phyloP scores from a whole-genome alignment of 345 rosid species.

The Microthlaspi erraticum region DNA sequence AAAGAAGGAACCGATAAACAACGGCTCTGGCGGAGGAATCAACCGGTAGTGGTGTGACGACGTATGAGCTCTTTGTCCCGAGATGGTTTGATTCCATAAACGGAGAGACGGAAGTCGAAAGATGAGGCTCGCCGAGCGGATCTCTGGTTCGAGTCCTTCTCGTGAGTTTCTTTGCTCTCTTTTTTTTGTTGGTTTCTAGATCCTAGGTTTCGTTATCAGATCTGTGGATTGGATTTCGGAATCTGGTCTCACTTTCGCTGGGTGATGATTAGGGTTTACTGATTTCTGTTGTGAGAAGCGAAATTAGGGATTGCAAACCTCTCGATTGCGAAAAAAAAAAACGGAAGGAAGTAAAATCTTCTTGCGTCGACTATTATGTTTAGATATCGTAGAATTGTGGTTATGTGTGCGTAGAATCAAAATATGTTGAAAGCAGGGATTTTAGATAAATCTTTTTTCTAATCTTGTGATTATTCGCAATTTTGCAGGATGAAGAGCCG shows the following conservation, averaged over 20 bases:
- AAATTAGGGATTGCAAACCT: conserved; percentile 11
- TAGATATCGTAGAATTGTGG: neutral
- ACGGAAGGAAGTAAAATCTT: neutral
- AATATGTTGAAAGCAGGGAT: neutral
- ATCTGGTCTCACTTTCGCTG: neutral
- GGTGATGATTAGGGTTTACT: conserved; percentile 25
- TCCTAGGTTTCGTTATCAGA: conserved; percentile 16
- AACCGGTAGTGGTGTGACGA: conserved; percentile 1
- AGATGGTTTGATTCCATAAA: conserved; percentile 76
- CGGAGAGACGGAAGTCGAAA: conserved; percentile 75
- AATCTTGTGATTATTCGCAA: neutral
- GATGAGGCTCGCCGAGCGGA: conserved; percentile 72
- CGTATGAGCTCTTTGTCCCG: conserved; percentile 90
- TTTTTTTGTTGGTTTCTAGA: neutral
- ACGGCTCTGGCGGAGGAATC: conserved; percentile 39
- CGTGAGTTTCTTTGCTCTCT: conserved; percentile 58
- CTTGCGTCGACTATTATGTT: neutral
- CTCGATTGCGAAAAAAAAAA: neutral
- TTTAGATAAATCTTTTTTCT: neutral
- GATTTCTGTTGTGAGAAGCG: neutral
- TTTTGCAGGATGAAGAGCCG: conserved; percentile 32
- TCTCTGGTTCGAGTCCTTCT: conserved; percentile 93
- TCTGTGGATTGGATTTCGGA: conserved; percentile 8
- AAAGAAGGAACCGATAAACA: conserved; percentile 15
- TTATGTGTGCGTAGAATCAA: neutral